Evolutionary conservation across 2,329 filamentous ascomycete genomes (phyloP).

Genomic region (Zymoseptoria passerinii): DNA sequence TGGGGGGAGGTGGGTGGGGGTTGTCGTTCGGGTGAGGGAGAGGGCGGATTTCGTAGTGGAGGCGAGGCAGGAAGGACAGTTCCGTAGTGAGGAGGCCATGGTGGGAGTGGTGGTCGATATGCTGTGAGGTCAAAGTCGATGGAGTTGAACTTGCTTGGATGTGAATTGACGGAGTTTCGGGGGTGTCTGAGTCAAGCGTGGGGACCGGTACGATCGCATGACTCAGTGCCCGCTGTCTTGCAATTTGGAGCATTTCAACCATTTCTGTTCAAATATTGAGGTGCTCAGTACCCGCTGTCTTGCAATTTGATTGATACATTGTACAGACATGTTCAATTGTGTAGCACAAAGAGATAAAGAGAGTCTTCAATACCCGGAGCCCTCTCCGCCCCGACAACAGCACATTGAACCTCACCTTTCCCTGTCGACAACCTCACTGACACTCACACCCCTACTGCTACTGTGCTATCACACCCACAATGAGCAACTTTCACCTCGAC

Average conservation of each 20-base stretch:
- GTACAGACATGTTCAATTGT: neutral
- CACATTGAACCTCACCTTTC: neutral
- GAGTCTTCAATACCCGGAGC: neutral
- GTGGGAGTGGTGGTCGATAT: constrained; percentile 1
- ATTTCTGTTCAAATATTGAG: neutral
- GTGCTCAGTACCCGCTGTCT: no score
- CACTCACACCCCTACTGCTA: neutral
- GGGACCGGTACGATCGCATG: neutral
- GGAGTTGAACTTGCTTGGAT: neutral
- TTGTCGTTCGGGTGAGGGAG: constrained; percentile 9
- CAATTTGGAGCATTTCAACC: neutral
- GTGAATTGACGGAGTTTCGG: constrained; percentile 6
- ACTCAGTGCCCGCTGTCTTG: neutral
- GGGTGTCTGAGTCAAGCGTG: constrained; percentile 1
- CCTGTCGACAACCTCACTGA: neutral
- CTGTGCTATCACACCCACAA: constrained; percentile 15
- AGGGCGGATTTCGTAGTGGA: constrained; percentile 8
- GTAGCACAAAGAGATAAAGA: no score
- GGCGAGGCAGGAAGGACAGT: constrained; percentile 25
- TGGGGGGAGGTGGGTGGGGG: constrained; percentile 2
- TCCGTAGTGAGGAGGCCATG: constrained; percentile 17
- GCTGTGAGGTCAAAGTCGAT: neutral
- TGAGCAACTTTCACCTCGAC: constrained; percentile 44
- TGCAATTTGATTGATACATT: no score
- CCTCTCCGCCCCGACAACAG: neutral